Percentiles rank a stretch among this genome's conserved stretches.
These are phyloP conservation scores for Oenanthe javanica DNA, from an alignment of 140 eudicot species.

Conservation along the genomic window DNA sequence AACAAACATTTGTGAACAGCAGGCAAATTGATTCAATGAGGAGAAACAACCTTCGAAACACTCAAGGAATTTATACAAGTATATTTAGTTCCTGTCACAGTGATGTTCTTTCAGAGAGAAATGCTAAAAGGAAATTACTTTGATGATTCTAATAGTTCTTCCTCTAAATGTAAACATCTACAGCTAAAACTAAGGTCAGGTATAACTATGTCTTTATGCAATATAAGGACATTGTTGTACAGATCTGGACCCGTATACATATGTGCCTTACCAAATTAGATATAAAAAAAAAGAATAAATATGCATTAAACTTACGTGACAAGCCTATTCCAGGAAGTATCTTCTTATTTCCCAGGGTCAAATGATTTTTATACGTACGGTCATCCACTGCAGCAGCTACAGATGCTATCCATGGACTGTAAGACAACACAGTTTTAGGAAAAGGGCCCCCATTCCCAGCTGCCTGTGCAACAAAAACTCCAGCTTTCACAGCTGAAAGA, in stretches of 20 bases:
- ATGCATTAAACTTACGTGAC: slow-evolving; percentile 63
- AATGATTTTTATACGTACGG: slow-evolving; percentile 87
- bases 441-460: slow-evolving; percentile 97
- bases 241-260: not conserved
- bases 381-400: slow-evolving; percentile 99
- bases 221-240: not conserved
- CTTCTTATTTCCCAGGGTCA: slow-evolving; percentile 76
- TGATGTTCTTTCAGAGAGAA: not conserved
- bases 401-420: slow-evolving; percentile 95
- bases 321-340: slow-evolving; percentile 75
- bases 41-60: not conserved
- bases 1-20: not conserved
- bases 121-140: not conserved
- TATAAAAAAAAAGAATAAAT: not conserved
- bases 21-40: too few relatives aligned
- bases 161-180: not conserved
- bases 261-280: not conserved
- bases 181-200: too few relatives aligned
- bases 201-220: not conserved
- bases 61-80: not conserved
- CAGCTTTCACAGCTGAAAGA: slow-evolving; percentile 90
- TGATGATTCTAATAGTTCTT: not conserved
- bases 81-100: not conserved
- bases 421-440: slow-evolving; percentile 77
- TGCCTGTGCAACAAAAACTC: slow-evolving; percentile 93